Percentiles rank a stretch among this genome's conserved stretches.
Evolutionary conservation across 495 filamentous ascomycete genomes (phyloP).

Genomic region (Podospora fimiseda): DNA sequence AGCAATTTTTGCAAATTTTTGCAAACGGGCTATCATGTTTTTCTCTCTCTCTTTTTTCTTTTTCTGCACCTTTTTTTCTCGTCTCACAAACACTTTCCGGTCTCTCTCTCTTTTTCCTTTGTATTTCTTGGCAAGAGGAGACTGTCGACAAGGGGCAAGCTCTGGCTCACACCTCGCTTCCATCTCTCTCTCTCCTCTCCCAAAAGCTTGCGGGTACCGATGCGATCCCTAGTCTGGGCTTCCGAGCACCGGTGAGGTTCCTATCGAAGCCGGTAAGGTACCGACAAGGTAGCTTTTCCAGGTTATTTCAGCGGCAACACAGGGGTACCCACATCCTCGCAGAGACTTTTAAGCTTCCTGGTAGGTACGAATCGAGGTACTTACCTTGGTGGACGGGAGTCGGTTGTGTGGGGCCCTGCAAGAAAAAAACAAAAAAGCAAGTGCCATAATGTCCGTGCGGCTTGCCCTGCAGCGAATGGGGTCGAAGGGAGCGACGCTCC

Average conservation of each 20-base stretch:
- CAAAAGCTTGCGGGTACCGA: conserved; percentile 17
- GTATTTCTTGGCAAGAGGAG: not conserved
- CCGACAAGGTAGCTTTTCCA: not conserved
- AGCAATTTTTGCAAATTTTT: too few relatives aligned
- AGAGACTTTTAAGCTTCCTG: too few relatives aligned
- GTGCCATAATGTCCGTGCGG: conserved; percentile 24
- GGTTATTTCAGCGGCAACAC: not conserved
- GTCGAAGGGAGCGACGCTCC: conserved; percentile 22
- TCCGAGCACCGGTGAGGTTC: conserved; percentile 2
- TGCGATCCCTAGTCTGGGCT: conserved; percentile 9
- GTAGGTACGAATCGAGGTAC: too few relatives aligned
- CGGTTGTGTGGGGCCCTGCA: conserved; percentile 9
- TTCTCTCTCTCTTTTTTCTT: not conserved
- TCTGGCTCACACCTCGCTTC: conserved; percentile 21
- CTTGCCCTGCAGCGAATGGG: conserved; percentile 17
- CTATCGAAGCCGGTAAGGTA: conserved; percentile 12
- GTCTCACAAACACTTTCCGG: too few relatives aligned
- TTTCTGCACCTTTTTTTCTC: not conserved
- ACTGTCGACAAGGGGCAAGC: conserved; percentile 1
- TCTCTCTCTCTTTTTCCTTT: too few relatives aligned
- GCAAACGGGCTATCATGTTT: too few relatives aligned
- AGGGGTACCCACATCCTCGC: conserved; percentile 1
- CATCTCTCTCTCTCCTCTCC: conserved; percentile 17
- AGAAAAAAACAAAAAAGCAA: conserved; percentile 5
- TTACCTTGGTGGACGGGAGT: too few relatives aligned